These are phyloP conservation scores for Podaxis mareebaensis DNA, from an alignment of 768 basidiomycete species.

Conservation along the genomic window DNA sequence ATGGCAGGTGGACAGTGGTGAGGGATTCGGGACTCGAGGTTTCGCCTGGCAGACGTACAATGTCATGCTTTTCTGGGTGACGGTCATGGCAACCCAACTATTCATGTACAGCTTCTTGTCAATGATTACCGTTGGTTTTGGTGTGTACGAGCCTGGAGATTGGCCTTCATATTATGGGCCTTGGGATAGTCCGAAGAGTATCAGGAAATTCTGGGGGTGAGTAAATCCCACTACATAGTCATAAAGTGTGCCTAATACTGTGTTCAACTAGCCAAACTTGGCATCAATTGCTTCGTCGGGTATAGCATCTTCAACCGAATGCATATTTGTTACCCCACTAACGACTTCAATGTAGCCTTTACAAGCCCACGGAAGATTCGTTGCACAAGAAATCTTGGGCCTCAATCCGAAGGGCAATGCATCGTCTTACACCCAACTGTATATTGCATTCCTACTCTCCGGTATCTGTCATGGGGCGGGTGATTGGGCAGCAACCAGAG, in stretches of 20 bases:
- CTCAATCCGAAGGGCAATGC: constrained; percentile 21
- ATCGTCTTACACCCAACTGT: constrained; percentile 30
- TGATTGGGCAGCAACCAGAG: constrained; percentile 11
- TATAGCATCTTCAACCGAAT: constrained; percentile 13
- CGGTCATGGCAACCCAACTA: not conserved
- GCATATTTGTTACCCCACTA: not conserved
- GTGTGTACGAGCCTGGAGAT: not conserved
- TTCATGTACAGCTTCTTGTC: not conserved
- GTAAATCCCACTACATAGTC: not conserved
- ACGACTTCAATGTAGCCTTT: constrained; percentile 21
- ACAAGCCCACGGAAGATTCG: constrained; percentile 24
- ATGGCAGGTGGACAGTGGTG: not conserved
- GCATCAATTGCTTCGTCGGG: constrained; percentile 32
- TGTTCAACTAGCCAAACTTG: constrained; percentile 25
- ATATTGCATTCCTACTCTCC: constrained; percentile 32
- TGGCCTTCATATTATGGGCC: not conserved
- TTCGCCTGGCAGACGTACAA: not conserved
- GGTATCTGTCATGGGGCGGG: constrained; percentile 26
- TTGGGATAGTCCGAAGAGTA: not conserved
- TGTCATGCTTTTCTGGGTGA: not conserved
- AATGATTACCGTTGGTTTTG: not conserved
- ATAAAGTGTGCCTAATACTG: not conserved
- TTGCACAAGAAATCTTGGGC: constrained; percentile 19
- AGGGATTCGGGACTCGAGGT: not conserved
- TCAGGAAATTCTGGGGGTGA: not conserved